Conservation (phyloP, 495 filamentous ascomycete species). For the Tuber melanosporum region DNA sequence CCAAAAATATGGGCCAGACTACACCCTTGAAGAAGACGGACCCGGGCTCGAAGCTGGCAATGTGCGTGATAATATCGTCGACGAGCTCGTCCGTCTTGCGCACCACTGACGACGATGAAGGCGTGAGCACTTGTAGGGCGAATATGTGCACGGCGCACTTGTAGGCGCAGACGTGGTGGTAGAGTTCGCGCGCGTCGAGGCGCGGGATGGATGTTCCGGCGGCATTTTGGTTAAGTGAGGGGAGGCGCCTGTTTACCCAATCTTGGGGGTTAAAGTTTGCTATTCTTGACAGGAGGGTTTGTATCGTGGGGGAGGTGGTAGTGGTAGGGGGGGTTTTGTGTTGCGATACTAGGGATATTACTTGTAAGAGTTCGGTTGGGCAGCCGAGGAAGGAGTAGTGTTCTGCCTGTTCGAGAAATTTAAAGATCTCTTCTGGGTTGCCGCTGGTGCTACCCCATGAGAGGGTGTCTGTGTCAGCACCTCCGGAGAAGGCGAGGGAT, state of each 20-base stretch:
- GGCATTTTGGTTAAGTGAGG: conserved; percentile 9
- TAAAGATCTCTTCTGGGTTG: conserved; percentile 27
- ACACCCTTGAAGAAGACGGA: conserved; percentile 34
- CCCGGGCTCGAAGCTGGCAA: conserved; percentile 15
- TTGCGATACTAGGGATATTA: conserved; percentile 28
- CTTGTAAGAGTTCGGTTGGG: conserved; percentile 36
- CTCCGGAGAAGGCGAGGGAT: conserved; percentile 32
- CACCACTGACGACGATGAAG: conserved; percentile 8
- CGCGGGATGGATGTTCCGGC: conserved; percentile 18
- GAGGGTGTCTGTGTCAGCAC: conserved; percentile 23
- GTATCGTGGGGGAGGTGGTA: conserved; percentile 11
- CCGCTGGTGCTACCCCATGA: conserved; percentile 24
- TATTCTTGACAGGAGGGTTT: conserved; percentile 30
- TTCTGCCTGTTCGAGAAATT: conserved; percentile 32
- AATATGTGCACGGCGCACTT: conserved; percentile 38
- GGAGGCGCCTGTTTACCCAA: conserved; percentile 24
- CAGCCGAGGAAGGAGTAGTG: conserved; percentile 41
- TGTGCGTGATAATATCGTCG: conserved; percentile 27
- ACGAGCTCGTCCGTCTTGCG: conserved; percentile 6
- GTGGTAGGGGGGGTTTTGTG: background rate
- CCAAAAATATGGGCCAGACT: conserved; percentile 38
- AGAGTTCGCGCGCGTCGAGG: conserved; percentile 17
- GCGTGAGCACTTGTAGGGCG: conserved; percentile 28
- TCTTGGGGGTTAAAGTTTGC: background rate
- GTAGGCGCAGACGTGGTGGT: conserved; percentile 35